Evolutionary conservation across 1,284 basidiomycete genomes (phyloP), one percentile per base, ranked within the genome.

Genomic region (Puccinia polysora): DNA sequence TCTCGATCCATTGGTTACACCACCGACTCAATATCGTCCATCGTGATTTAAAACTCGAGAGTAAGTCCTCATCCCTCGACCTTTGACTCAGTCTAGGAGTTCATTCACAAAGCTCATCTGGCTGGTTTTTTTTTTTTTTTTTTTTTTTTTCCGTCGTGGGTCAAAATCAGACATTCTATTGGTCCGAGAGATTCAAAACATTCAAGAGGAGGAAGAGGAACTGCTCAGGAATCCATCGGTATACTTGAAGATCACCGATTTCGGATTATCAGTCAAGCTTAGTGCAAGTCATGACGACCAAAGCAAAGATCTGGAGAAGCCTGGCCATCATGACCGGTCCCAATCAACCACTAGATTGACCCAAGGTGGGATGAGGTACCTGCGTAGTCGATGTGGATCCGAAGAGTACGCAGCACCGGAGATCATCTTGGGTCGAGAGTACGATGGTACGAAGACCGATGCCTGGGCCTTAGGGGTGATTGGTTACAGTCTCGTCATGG

Each of bases 371-470:
- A 81, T 84, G 1, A 90, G 90, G 0, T 80, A 87, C 30, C 83
- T 95, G n/a, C 84, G 85, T 18, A 95, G 91, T 0, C 85, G 91
- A 0, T 96, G 92, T 79, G 92, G 92, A 2, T 89, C 87, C 28
- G 92, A 96, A 79, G 89, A 89, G 8, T 95, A 94, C 79, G 91
- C 91, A 0, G 91, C 91, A 6, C 92, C 91, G 0, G 91, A 96
- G 78, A 86, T 96, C 53, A 88, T 95, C 74, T 87, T 89, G 79
- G 86, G 85, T 23, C 84, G 83, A 71, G 78, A 83, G 56, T 95
- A 96, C 80, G 91, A 96, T 80, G 90, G 89, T 0, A 84, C 90
- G 7, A 84, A 88, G 78, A 94, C 90, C 64, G 92, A 96, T 78
- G 87, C 88, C 0, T 96, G 91, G 91, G 89, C 90, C 1, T 86